phyloP scores from a whole-genome alignment of 208 protist species.

The Porcisia deanei region DNA sequence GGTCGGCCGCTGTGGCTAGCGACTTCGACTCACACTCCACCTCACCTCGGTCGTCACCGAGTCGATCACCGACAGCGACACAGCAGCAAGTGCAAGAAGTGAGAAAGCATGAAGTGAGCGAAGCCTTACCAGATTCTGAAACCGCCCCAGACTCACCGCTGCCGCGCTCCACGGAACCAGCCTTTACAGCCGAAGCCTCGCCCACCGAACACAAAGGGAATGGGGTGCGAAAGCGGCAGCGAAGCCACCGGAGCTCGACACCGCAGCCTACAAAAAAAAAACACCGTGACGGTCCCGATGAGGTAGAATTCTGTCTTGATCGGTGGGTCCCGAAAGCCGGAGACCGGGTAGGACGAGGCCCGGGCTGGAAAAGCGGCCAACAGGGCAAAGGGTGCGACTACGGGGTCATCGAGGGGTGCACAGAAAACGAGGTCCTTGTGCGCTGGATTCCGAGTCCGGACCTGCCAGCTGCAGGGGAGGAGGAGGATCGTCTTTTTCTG shows the following conservation, averaged over 20 bases:
- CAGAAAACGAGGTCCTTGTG: slow-evolving; percentile 61
- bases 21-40: slow-evolving; percentile 21
- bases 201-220: slow-evolving; percentile 2
- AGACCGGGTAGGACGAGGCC: slow-evolving; percentile 72
- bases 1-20: slow-evolving; percentile 28
- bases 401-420: slow-evolving; percentile 73
- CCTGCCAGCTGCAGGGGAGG: slow-evolving; percentile 16
- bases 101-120: not conserved
- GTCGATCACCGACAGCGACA: slow-evolving; percentile 12
- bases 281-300: slow-evolving; percentile 8
- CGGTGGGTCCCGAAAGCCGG: slow-evolving; percentile 61
- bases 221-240: slow-evolving; percentile 17
- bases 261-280: slow-evolving; percentile 8
- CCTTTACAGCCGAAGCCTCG: slow-evolving; percentile 11
- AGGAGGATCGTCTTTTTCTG: slow-evolving; percentile 47
- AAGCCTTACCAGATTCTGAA: not conserved
- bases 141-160: slow-evolving; percentile 24
- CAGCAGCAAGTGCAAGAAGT: slow-evolving; percentile 1
- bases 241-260: slow-evolving; percentile 13
- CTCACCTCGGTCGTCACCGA: slow-evolving; percentile 21
- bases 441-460: slow-evolving; percentile 71
- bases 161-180: slow-evolving; percentile 10
- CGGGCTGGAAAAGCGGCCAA: slow-evolving; percentile 58
- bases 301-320: slow-evolving; percentile 22
- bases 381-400: slow-evolving; percentile 73